Evolutionary conservation across 306 rosid genomes (phyloP).

Genomic region (Pyrus communis): DNA sequence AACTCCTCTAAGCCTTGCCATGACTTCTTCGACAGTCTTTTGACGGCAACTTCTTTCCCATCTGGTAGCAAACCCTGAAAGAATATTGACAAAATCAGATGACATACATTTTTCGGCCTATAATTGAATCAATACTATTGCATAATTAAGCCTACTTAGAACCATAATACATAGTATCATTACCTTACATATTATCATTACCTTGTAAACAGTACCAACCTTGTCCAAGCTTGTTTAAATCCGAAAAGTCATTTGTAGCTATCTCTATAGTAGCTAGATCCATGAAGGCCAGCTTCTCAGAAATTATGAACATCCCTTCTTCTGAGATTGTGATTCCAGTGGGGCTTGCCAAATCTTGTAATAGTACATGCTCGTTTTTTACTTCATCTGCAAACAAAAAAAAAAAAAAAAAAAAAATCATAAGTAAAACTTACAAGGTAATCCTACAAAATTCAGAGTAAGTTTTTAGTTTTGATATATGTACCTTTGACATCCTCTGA

Average conservation of each 20-base stretch:
- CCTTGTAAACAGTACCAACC: slow-evolving; percentile 59
- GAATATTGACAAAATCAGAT: neutral
- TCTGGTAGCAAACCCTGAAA: slow-evolving; percentile 48
- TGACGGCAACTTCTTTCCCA: slow-evolving; percentile 56
- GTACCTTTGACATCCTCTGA: too few species aligned
- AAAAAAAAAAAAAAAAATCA: too few species aligned
- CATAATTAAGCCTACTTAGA: neutral
- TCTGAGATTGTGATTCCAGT: slow-evolving; percentile 27
- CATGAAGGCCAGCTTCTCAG: slow-evolving; percentile 38
- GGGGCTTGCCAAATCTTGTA: slow-evolving; percentile 21
- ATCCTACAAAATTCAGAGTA: too few species aligned
- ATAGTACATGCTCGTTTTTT: too few species aligned
- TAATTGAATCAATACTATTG: neutral
- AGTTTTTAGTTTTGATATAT: too few species aligned
- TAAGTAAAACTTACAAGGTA: too few species aligned
- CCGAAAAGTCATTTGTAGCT: slow-evolving; percentile 36
- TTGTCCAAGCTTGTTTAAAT: slow-evolving; percentile 39
- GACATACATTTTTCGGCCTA: neutral
- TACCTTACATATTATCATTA: neutral
- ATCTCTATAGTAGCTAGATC: slow-evolving; percentile 11
- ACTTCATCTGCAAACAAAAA: too few species aligned
- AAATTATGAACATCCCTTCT: slow-evolving; percentile 43
- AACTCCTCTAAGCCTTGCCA: slow-evolving; percentile 57
- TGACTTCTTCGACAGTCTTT: slow-evolving; percentile 51
- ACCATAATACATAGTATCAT: neutral